Evolutionary conservation across 257 asterid species (phyloP).

Genomic region (Verbena officinalis): DNA sequence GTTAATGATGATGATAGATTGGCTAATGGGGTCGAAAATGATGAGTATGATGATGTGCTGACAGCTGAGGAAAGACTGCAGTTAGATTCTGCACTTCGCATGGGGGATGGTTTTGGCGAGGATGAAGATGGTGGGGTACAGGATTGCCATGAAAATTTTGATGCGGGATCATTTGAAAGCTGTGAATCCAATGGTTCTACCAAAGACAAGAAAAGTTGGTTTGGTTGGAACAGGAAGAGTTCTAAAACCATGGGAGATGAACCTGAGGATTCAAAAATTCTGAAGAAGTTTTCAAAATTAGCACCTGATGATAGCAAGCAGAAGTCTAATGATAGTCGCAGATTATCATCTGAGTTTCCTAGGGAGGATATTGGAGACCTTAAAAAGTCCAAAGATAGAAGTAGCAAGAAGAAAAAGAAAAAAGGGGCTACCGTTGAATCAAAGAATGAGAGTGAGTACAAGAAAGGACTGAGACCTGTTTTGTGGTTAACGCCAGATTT

Average conservation of each 20-base stretch:
- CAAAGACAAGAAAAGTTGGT: conserved; percentile 95
- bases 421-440: conserved; percentile 51
- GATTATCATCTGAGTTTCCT: conserved; percentile 67
- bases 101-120: conserved; percentile 75
- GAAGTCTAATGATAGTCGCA: conserved; percentile 58
- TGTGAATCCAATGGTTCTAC: conserved; percentile 71
- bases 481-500: conserved; percentile 98
- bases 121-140: conserved; percentile 75
- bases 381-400: conserved; percentile 81
- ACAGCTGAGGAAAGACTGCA: conserved; percentile 96
- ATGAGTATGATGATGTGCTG: conserved; percentile 76
- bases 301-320: conserved; percentile 75
- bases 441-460: conserved; percentile 72
- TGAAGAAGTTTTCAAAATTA: conserved; percentile 79
- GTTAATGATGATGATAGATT: conserved; percentile 79
- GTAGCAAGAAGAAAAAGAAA: conserved; percentile 92
- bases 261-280: conserved; percentile 72
- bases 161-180: conserved; percentile 68
- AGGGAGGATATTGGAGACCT: conserved; percentile 68
- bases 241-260: conserved; percentile 77
- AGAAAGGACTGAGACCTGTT: conserved; percentile 94
- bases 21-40: conserved; percentile 60
- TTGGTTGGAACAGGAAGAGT: conserved; percentile 85
- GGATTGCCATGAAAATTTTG: conserved; percentile 66
- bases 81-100: conserved; percentile 89